Percentiles rank a stretch among this genome's conserved stretches.
These are phyloP conservation scores for Delphinella strobiligena DNA, from an alignment of 2,329 filamentous ascomycete genomes.

Conservation along the genomic window DNA sequence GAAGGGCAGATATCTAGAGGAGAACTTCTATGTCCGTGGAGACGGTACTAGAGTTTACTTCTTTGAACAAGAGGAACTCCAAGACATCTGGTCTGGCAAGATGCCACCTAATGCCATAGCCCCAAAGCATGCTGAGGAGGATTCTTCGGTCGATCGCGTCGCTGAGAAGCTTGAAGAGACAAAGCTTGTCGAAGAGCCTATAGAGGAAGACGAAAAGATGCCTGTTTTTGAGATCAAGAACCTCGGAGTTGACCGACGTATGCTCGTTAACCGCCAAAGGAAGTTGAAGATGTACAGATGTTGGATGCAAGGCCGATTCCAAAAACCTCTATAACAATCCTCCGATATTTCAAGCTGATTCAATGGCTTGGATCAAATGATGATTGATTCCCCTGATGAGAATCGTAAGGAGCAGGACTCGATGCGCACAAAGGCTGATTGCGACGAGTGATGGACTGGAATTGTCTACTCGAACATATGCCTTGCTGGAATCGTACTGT, in stretches of 20 bases:
- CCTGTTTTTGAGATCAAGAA: slow-evolving; percentile 55
- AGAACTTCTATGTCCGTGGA: slow-evolving; percentile 94
- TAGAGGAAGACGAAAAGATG: slow-evolving; percentile 7
- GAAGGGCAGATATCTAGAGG: slow-evolving; percentile 83
- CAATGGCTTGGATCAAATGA: no score
- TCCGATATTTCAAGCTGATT: no score
- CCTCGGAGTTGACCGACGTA: slow-evolving; percentile 71
- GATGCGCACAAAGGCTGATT: no score
- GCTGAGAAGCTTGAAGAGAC: slow-evolving; percentile 9
- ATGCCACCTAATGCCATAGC: slow-evolving; percentile 15
- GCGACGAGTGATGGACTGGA: no score
- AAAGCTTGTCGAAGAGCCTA: no score
- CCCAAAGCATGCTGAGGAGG: slow-evolving; percentile 13
- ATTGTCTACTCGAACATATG: no score
- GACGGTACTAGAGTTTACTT: slow-evolving; percentile 97
- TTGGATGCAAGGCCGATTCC: slow-evolving; percentile 70
- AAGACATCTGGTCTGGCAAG: slow-evolving; percentile 59
- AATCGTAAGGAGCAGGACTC: no score
- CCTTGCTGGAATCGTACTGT: no score
- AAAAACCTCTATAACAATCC: slow-evolving; percentile 50
- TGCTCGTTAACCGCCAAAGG: slow-evolving; percentile 83
- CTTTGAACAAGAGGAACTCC: slow-evolving; percentile 77
- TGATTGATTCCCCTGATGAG: no score
- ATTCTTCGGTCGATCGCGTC: slow-evolving; percentile 9
- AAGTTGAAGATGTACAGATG: slow-evolving; percentile 97